Evolutionary conservation across 179 eudicot genomes (phyloP).

Genomic region (Spinacia oleracea): DNA sequence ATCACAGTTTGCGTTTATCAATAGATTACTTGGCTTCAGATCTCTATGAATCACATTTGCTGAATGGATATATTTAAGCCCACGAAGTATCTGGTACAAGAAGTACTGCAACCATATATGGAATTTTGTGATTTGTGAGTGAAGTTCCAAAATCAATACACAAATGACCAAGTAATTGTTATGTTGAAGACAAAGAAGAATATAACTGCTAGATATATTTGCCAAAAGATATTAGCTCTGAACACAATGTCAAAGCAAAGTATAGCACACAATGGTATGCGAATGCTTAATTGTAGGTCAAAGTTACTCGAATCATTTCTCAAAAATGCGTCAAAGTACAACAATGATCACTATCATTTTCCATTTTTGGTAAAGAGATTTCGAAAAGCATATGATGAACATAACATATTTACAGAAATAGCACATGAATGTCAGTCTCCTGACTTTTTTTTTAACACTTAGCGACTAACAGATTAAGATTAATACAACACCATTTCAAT

Average conservation of each 20-base stretch:
- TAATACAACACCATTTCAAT: background rate
- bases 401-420: too few relatives aligned
- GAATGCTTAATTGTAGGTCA: background rate
- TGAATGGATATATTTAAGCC: conserved; percentile 84
- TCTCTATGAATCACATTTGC: conserved; percentile 88
- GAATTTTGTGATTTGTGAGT: background rate
- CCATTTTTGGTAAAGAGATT: background rate
- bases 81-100: conserved; percentile 84
- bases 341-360: background rate
- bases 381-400: background rate
- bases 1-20: conserved; percentile 78
- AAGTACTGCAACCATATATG: conserved; percentile 60
- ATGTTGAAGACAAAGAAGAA: background rate
- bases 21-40: conserved; percentile 75
- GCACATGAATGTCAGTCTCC: background rate
- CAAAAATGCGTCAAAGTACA: background rate
- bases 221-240: background rate
- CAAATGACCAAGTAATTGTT: too few relatives aligned
- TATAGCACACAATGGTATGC: background rate
- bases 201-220: background rate
- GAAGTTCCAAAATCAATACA: background rate
- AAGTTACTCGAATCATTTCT: background rate
- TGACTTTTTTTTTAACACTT: background rate
- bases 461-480: background rate
- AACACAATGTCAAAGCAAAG: background rate